Evolutionary conservation across 2,329 filamentous ascomycete species (phyloP).

Genomic region (Nannizzia gypsea): DNA sequence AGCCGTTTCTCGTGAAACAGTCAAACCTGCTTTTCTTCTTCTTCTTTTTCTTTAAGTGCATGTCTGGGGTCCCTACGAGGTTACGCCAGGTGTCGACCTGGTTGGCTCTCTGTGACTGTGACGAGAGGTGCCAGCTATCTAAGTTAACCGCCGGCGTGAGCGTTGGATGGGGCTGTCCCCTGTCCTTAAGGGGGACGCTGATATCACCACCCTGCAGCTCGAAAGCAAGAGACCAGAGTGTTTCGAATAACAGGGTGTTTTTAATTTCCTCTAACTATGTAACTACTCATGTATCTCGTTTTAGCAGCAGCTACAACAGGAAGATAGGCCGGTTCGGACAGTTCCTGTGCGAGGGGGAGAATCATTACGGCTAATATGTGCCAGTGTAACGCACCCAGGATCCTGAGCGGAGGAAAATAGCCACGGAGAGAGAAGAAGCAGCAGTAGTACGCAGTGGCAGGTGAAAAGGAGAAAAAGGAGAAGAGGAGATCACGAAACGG

Average conservation of each 20-base stretch:
- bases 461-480: slow-evolving; percentile 2
- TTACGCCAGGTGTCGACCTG: not conserved
- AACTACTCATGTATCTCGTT: not conserved
- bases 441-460: not conserved
- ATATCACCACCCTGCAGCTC: not conserved
- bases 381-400: not conserved
- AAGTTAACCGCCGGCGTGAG: not conserved
- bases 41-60: too few species aligned
- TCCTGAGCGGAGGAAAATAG: not conserved
- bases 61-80: not conserved
- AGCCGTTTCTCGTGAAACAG: not conserved
- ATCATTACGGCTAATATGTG: not conserved
- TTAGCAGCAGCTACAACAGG: not conserved
- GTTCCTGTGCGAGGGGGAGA: not conserved
- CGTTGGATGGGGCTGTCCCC: not conserved
- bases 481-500: not conserved
- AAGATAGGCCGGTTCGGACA: not conserved
- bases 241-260: not conserved
- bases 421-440: not conserved
- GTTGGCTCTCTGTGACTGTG: not conserved
- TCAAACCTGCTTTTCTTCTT: too few species aligned
- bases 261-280: not conserved
- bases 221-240: not conserved
- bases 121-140: not conserved
- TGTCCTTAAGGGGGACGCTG: not conserved